Percentiles rank a stretch among this genome's conserved stretches.
These are phyloP conservation scores for Trichoderma guizhouense DNA, from an alignment of 2,329 filamentous ascomycete genomes.

Conservation along the genomic window DNA sequence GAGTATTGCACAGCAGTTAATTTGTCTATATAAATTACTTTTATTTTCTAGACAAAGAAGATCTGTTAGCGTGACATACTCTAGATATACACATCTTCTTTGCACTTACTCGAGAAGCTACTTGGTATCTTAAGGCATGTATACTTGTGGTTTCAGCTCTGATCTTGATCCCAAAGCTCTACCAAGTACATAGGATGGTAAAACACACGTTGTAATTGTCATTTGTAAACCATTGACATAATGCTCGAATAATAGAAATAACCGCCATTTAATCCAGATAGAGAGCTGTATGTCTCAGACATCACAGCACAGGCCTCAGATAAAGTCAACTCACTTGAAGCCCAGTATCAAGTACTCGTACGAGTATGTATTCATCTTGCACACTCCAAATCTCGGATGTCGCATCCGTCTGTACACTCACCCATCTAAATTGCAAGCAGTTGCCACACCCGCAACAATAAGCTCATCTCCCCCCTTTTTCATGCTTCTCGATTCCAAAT, in stretches of 20 bases:
- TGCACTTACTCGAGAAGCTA: background rate
- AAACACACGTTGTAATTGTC: background rate
- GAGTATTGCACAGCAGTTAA: background rate
- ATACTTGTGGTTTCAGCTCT: background rate
- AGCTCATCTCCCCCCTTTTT: background rate
- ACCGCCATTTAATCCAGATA: background rate
- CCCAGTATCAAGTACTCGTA: background rate
- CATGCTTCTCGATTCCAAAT: background rate
- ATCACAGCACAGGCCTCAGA: background rate
- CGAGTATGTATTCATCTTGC: background rate
- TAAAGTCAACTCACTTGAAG: background rate
- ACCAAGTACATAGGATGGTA: background rate
- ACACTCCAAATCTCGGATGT: background rate
- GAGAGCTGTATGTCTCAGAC: background rate
- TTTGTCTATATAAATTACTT: background rate
- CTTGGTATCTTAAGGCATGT: background rate
- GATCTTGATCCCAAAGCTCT: background rate
- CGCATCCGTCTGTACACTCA: background rate
- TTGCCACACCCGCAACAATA: background rate
- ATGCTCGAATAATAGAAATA: background rate
- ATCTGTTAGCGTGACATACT: background rate
- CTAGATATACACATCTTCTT: background rate
- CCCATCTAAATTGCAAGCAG: background rate
- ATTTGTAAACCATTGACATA: constrained; percentile 7
- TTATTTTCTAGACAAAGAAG: background rate